Base-by-base conservation (phyloP, 176 grass and related monocot genomes). In the Poa pratensis region DNA sequence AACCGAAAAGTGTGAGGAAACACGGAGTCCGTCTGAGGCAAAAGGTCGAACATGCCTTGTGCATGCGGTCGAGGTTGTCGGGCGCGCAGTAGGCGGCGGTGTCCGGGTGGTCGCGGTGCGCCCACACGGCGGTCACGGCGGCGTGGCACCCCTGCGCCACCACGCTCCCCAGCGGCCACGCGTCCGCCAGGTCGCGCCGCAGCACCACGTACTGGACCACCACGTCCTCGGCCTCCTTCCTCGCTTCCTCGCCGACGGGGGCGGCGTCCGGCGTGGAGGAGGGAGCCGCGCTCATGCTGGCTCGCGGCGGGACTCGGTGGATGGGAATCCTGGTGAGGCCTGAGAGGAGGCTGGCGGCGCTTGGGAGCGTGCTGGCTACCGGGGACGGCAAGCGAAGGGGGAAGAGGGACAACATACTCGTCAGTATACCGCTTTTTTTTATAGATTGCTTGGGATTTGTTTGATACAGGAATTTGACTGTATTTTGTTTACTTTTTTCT, bases 91-190 rank as follows among this genome's bases (percentile, higher is more conserved):
- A 96, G 18, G 73, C 62, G 5, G 73, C 58, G 30, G 90, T 92
- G 43, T 96, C 91, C 46, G 84, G 86, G 75, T 94, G 94, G 28
- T 99, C 84, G 53, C 90, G 87, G 65, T 94, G 76, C 8, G 59
- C 72, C 91, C 91, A 99, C 12, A 94, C 80, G 24, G 86, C 88
- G 50, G 96, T 86, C 5, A 99, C 88, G 15, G 90, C 85, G 24
- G 93, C 93, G 84, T 99, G 96, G 82, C 93, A 99, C 0, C 96
- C 93, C 90, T 96, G 93, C 17, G 90, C 81, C 67, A 99, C 90
- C 61, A 99, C 81, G 79, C 91, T 99, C 15, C 96, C 96, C 54
- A 96, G 88, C 22, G 96, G 91, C 91, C 96, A 99, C 64, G 91
- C 68, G 79, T 94, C 91, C 50, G 91, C 92, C 66, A 96, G 91